Base-by-base conservation (phyloP, 2,329 filamentous ascomycete species). In the Fusarium dlaminii region DNA sequence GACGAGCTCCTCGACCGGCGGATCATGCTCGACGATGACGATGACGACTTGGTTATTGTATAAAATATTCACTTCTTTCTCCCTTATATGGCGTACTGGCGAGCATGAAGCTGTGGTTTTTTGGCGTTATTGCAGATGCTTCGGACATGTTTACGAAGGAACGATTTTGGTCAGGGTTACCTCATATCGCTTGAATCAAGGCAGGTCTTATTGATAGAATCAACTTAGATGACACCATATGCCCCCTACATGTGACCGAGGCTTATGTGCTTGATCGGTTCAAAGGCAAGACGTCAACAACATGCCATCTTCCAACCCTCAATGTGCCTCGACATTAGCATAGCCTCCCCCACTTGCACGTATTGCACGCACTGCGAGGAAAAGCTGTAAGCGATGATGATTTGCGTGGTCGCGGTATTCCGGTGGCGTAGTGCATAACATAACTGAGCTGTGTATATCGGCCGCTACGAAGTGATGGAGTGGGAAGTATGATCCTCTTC, bases 21-120 rank as follows among this genome's bases (percentile, higher is more conserved):
- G 77, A 78, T 84, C 39, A 74, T 76, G 59, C 76, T 85, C 49
- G 81, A 82, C 55, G 84, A 87, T 68, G 85, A 87, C 73, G 86
- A 88, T 57, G 86, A 88, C 63, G 89, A 90, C 73, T 77, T 88
- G 74, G 79, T 88, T 64, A 87, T 88, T 79, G 79, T 87, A 72
- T 82, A 79, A 73, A 78, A 78, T 24, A 66, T 59, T 51, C 46
- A 48, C 45, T 66, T 65, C 42, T 61, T 62, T 59, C 39, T 65
- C 66, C 62, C 52, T 37, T 58, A 61, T 46, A 60, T 20, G 66
- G 73, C 66, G 73, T 66, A 75, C 46, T 66, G 74, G 74, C 62
- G 64, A 70, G 74, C 66, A 75, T 48, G 54, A 59, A 46, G 65
- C 37, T 63, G 54, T 70, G 45, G 45, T 69, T 46, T 43, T 43